Evolutionary conservation across 1,139 yeast species (phyloP), one percentile per base, ranked within the genome.

Genomic region (Sugiyamaella grinbergsii): DNA sequence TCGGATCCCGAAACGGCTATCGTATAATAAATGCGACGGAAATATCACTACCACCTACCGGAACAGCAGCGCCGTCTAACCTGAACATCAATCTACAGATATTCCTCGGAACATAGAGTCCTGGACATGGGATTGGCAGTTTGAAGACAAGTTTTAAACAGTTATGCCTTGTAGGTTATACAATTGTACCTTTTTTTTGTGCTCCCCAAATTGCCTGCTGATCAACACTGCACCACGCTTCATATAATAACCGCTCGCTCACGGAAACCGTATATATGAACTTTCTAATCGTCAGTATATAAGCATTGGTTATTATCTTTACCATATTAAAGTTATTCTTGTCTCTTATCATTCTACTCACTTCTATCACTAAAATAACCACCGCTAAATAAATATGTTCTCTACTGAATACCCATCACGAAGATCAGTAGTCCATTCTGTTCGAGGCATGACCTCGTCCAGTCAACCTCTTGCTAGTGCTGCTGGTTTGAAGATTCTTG

Each of bases 401-500:
- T 36, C 42, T 13, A 33, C 38, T 10, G 50, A 47, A 36, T 58
- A 51, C 46, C 49, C 57, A 13, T 84, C 93, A 2, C 73, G 95
- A 60, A 74, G 95, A 52, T 85, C 94, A 0, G 84, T 85, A 0
- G 95, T 86, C 3, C 84, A 84, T 63, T 84, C 94, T 6, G 72
- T 82, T 39, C 80, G 78, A 62, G 95, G 94, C 1, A 80, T 87
- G 54, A 91, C 85, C 2, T 76, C 88, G 1, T 82, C 91, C 1
- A 73, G 90, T 0, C 95, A 87, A 67, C 87, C 93, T 0, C 69
- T 84, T 44, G 95, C 95, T 29, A 80, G 82, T 51, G 80, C 87
- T 2, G 93, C 90, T 0, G 95, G 93, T 1, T 64, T 83, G 38
- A 75, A 76, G 61, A 78, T 87, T 37, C 73, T 87, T 18, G 80